Base-by-base conservation (phyloP, 2,329 filamentous ascomycete species). In the Cladobotryum mycophilum region DNA sequence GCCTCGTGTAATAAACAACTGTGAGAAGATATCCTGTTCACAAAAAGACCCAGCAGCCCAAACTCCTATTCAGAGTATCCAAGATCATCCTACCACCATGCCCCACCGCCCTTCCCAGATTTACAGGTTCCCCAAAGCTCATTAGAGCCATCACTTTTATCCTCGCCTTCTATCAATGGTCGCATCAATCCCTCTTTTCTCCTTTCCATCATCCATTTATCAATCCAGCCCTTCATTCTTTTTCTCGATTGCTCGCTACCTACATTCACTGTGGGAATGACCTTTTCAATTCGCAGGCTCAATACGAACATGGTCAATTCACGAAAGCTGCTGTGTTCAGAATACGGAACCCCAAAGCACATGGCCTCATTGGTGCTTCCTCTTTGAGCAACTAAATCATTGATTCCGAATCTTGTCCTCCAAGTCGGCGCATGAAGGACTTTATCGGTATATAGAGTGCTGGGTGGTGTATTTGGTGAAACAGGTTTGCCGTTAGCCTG, bases 241-340 rank as follows among this genome's bases (percentile, higher is more conserved):
- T 72, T 74, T 45, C 82, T 67, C 3, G 75, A 73, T 48, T 70
- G 66, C 53, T 82, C 81, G 60, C 76, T 83, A 2, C 81, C 81
- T 1, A 85, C 79, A 51, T 99, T 97, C 3, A 99, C 93, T 0
- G 93, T 99, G 0, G 93, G 93, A 14, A 99, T 86, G 6, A 99
- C 81, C 68, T 85, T 88, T 56, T 92, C 90, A 57, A 99, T 95
- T 51, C 88, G 75, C 66, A 99, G 66, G 17, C 85, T 81, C 76
- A 93, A 93, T 58, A 92, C 81, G 64, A 99, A 99, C 79, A 97
- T 85, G 1, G 89, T 92, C 64, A 99, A 69, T 73, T 99, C 93
- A 38, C 92, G 79, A 64, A 99, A 99, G 55, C 88, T 95, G 66
- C 88, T 93, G 67, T 99, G 93, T 71, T 99, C 93, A 47, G 86